phyloP scores from a whole-genome alignment of 805 yeast species.

The Kurtzmaniella cleridarum region DNA sequence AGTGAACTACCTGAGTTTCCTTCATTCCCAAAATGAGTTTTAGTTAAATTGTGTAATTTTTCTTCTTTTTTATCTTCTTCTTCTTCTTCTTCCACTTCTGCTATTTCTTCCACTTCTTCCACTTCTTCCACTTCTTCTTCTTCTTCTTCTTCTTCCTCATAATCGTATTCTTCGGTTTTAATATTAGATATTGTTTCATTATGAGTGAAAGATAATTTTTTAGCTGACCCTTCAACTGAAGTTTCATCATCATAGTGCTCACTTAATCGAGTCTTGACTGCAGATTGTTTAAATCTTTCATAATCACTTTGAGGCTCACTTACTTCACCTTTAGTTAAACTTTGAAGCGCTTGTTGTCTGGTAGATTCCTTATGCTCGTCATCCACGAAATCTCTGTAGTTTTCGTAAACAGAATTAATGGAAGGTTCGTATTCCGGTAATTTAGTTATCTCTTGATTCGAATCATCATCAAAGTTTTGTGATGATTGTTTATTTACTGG shows the following conservation, averaged over 20 bases:
- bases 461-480: neutral
- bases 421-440: constrained; percentile 6
- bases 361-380: neutral
- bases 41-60: neutral
- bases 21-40: neutral
- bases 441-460: neutral
- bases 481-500: neutral
- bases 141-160: constrained; percentile 1
- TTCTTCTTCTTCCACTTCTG: neutral
- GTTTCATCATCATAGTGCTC: constrained; percentile 3
- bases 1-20: constrained; percentile 12
- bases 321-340: neutral
- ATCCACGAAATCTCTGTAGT: constrained; percentile 14
- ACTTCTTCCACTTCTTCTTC: neutral
- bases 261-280: neutral
- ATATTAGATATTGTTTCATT: neutral
- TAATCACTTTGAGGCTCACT: neutral
- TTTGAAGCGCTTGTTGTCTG: neutral
- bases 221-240: constrained; percentile 3
- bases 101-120: neutral
- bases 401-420: constrained; percentile 20
- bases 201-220: neutral
- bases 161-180: constrained; percentile 1
- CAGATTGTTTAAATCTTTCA: neutral
- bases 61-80: neutral